These are phyloP conservation scores for Epichloe coenophiala DNA, from an alignment of 2,329 filamentous ascomycete genomes.

Conservation along the genomic window DNA sequence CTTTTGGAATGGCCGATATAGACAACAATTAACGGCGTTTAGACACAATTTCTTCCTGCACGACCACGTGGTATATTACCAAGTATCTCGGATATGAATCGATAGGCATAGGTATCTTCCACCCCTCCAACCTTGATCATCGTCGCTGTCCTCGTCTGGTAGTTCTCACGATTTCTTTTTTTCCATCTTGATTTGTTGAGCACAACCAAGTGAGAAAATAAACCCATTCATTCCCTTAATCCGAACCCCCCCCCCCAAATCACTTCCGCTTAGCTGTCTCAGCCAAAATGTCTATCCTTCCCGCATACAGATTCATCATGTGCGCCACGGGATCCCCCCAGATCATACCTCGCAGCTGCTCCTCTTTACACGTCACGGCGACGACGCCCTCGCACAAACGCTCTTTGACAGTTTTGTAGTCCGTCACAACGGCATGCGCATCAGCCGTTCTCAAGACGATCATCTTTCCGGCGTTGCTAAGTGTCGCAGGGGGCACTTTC, in stretches of 20 bases:
- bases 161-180: no score
- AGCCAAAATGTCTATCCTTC: conserved; percentile 57
- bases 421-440: conserved; percentile 21
- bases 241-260: no score
- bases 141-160: no score
- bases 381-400: conserved; percentile 47
- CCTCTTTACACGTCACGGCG: conserved; percentile 54
- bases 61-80: no score
- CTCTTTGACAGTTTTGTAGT: conserved; percentile 35
- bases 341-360: conserved; percentile 53
- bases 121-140: no score
- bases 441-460: conserved; percentile 49
- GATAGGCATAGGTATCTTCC: no score
- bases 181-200: no score
- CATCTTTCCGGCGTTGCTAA: conserved; percentile 30
- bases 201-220: no score
- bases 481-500: no score
- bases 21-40: conserved; percentile 1
- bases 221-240: no score
- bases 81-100: no score
- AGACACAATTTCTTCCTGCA: neutral
- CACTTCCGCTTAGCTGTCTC: conserved; percentile 12
- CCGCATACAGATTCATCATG: conserved; percentile 59
- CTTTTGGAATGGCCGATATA: neutral
- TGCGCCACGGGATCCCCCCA: conserved; percentile 72